A percentile compares a stretch with the other conserved stretches of the same genome.
phyloP scores from a whole-genome alignment of 768 basidiomycete species.

The Podaxis carcinomalis region DNA sequence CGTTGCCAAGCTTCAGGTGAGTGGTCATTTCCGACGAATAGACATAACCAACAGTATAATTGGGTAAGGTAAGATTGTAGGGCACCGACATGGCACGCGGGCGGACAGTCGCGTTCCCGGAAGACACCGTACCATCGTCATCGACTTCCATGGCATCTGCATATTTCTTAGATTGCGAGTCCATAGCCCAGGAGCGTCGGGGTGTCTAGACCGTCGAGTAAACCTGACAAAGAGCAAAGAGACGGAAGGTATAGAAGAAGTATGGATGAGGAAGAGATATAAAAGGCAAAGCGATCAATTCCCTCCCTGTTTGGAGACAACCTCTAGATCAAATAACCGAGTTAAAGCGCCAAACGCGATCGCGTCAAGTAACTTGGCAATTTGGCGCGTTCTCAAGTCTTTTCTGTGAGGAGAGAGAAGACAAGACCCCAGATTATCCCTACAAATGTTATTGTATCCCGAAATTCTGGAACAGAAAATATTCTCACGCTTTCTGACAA shows the following conservation, averaged over 20 bases:
- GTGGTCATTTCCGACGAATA: conserved; percentile 85
- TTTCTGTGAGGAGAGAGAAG: too few relatives aligned
- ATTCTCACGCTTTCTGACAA: too few relatives aligned
- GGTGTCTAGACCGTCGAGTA: background rate
- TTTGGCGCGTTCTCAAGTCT: background rate
- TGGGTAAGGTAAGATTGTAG: conserved; percentile 22
- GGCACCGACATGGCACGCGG: conserved; percentile 44
- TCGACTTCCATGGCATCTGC: conserved; percentile 16
- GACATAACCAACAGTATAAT: conserved; percentile 72
- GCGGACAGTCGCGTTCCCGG: background rate
- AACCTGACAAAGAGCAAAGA: background rate
- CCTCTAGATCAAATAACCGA: conserved; percentile 10
- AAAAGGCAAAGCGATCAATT: conserved; percentile 11
- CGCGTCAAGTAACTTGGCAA: background rate
- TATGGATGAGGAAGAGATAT: background rate
- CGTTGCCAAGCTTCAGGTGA: conserved; percentile 57
- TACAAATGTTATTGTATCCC: too few relatives aligned
- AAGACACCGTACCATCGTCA: background rate
- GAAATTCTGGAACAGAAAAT: too few relatives aligned
- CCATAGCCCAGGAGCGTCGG: background rate
- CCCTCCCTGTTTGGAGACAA: conserved; percentile 6
- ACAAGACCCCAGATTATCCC: too few relatives aligned
- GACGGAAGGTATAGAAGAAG: background rate
- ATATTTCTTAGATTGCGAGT: background rate
- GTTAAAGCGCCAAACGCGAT: background rate